Evolutionary conservation across 108 stramenopile genomes (phyloP).

Genomic region (Nitzschia sp.): DNA sequence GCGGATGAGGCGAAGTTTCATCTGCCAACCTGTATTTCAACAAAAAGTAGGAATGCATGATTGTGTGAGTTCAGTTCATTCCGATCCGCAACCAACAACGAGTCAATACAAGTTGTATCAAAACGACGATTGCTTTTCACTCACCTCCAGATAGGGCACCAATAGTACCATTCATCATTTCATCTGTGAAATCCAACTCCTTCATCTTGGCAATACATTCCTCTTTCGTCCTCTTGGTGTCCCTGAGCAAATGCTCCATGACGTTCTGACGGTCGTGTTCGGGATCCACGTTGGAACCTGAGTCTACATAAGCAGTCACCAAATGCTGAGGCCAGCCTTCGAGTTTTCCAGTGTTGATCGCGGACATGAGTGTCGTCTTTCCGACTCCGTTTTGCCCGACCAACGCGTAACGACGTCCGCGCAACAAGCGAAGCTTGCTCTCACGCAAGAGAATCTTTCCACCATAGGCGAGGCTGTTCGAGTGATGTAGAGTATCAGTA

Average conservation of each 20-base stretch:
- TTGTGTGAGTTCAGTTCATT: no score
- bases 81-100: no score
- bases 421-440: slow-evolving; percentile 88
- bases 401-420: slow-evolving; percentile 96
- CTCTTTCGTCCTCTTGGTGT: slow-evolving; percentile 60
- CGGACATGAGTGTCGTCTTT: slow-evolving; percentile 93
- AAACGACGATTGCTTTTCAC: no score
- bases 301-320: slow-evolving; percentile 93
- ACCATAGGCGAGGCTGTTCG: slow-evolving; percentile 96
- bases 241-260: slow-evolving; percentile 47
- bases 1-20: slow-evolving; percentile 87
- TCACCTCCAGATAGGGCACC: slow-evolving; percentile 90
- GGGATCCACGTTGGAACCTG: slow-evolving; percentile 91
- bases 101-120: no score
- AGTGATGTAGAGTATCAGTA: no score
- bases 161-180: slow-evolving; percentile 87
- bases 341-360: slow-evolving; percentile 95
- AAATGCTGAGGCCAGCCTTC: slow-evolving; percentile 96
- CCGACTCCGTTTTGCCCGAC: slow-evolving; percentile 96
- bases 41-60: no score
- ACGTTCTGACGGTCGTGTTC: slow-evolving; percentile 79
- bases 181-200: slow-evolving; percentile 83
- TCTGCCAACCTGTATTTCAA: slow-evolving; percentile 99
- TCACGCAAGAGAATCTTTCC: slow-evolving; percentile 97
- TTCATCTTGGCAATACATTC: slow-evolving; percentile 75